Evolutionary conservation across 768 basidiomycete genomes (phyloP), one percentile per base, ranked within the genome.

Genomic region (Mycena sanguinolenta): DNA sequence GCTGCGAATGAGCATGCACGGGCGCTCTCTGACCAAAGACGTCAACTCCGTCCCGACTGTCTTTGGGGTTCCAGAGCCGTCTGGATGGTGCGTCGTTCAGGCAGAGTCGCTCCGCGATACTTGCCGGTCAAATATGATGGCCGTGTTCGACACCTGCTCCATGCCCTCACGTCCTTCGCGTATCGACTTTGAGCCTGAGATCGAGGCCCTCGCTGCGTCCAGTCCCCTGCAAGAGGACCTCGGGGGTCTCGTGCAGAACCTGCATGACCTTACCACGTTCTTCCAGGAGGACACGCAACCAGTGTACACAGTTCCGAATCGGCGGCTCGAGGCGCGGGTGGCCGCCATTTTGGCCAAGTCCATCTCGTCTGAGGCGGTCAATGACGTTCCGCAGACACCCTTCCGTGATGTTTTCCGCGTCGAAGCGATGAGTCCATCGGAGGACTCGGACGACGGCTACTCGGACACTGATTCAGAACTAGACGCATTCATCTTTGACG

Each of bases 1-100:
- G n/a, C 84, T 97, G 27, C 89, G 95, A 8, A 95, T 97, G 94
- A 96, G 95, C 79, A 91, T 96, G 89, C 91, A 93, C 72, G 77
- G 86, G 27, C 87, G 85, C 32, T 79, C 85, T 19, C 70, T 82
- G 32, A 77, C 82, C 32, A 77, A 82, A 28, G 82, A 85, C 50
- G 82, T 86, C 14, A 89, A 92, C 44, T 85, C 88, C 8, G 83
- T 85, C 9, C 89, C 90, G 1, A 91, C 90, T 27, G 87, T 97
- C 16, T 97, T 97, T 76, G 95, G 96, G 19, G 84, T 94, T 27
- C 92, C 94, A 1, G 86, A 91, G 65, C 89, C 91, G 44, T 94
- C 93, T 4, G 96, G 96, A 21, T 98, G 96, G 96, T 93, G 90
- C 72, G 87, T 96, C 55, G 88, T 94, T 27, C 90, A 89, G 73